Percentiles rank a stretch among this genome's conserved stretches.
These are phyloP conservation scores for Nemania sp. DNA, from an alignment of 2,329 filamentous ascomycete genomes.

Conservation along the genomic window DNA sequence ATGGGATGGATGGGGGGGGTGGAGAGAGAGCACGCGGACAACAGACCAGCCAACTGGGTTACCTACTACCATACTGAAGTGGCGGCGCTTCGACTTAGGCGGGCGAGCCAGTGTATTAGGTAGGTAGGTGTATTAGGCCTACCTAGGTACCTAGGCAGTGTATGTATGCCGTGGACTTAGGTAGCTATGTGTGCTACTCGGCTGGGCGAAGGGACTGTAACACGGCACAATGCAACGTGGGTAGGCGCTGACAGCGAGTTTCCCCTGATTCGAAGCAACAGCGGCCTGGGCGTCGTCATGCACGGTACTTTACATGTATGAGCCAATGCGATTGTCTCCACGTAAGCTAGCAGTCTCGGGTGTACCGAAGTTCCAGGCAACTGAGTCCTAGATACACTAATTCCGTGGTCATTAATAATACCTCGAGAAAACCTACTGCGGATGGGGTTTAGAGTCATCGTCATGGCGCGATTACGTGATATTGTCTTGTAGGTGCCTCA, in stretches of 20 bases:
- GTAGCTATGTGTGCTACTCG: constrained; percentile 3
- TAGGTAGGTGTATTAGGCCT: too few relatives aligned
- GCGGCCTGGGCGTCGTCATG: constrained; percentile 34
- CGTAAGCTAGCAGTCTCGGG: constrained; percentile 38
- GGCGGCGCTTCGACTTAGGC: constrained; percentile 15
- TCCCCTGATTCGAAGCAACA: constrained; percentile 41
- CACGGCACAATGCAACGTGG: constrained; percentile 41
- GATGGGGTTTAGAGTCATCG: background rate
- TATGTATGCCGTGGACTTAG: too few relatives aligned
- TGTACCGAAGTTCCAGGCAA: constrained; percentile 26
- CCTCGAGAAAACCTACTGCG: background rate
- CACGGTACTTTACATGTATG: constrained; percentile 41
- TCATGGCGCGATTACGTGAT: constrained; percentile 19
- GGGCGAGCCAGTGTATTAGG: constrained; percentile 4
- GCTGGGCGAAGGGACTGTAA: constrained; percentile 10
- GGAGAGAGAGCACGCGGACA: constrained; percentile 26
- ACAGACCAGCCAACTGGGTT: constrained; percentile 7
- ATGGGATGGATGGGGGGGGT: constrained; percentile 20
- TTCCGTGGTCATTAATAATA: background rate
- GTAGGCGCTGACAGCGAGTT: constrained; percentile 35
- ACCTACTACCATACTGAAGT: background rate
- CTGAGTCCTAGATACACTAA: constrained; percentile 20
- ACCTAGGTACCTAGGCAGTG: too few relatives aligned
- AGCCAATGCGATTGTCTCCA: constrained; percentile 29
- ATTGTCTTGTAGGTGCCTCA: background rate